Evolutionary conservation across 2,329 filamentous ascomycete species (phyloP).

Genomic region (Onygenales sp.): DNA sequence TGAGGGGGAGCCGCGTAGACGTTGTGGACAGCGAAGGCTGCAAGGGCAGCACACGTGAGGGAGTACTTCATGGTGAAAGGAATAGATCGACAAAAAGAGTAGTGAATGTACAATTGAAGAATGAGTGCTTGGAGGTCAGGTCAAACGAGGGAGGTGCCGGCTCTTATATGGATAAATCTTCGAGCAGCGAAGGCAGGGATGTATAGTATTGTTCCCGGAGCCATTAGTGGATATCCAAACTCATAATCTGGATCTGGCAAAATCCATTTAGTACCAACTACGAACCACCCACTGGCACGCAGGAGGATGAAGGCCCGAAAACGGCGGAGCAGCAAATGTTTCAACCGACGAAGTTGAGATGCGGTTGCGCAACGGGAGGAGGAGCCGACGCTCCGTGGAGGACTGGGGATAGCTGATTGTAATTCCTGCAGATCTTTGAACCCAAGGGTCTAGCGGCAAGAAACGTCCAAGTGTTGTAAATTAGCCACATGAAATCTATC

Average conservation of each 20-base stretch:
- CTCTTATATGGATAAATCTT: not conserved
- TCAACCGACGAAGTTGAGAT: not conserved
- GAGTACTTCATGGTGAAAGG: not conserved
- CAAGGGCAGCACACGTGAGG: not conserved
- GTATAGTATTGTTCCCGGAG: not conserved
- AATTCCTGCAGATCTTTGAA: not conserved
- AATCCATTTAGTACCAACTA: not conserved
- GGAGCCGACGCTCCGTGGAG: not conserved
- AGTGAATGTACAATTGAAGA: not conserved
- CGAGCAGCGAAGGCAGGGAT: not conserved
- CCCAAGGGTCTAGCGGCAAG: not conserved
- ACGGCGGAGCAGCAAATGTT: not conserved
- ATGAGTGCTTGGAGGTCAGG: not conserved
- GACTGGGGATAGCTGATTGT: not conserved
- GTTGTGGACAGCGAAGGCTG: not conserved
- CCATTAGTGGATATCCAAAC: not conserved
- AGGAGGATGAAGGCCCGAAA: not conserved
- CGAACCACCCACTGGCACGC: not conserved
- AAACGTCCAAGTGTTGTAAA: not conserved
- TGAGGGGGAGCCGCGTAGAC: not conserved
- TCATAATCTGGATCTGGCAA: not conserved
- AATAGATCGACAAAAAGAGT: not conserved
- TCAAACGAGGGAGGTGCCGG: not conserved
- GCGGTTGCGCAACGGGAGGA: not conserved
- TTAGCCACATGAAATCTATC: not conserved